phyloP scores from a whole-genome alignment of 2,329 filamentous ascomycete species.

The Colletotrichum higginsianum region DNA sequence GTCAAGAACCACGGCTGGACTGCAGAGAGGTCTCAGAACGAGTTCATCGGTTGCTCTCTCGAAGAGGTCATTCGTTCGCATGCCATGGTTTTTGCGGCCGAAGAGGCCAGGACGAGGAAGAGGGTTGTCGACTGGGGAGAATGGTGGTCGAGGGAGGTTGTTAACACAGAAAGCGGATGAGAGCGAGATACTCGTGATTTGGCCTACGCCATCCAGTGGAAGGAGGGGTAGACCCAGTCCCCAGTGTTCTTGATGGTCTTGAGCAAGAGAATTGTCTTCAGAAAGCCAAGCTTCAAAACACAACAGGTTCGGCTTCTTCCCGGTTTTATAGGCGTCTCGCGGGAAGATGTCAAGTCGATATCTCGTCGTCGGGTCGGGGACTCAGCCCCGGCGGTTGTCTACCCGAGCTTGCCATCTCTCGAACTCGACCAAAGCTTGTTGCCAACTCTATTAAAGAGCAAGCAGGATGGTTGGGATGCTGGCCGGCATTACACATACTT shows the following conservation, averaged over 20 bases:
- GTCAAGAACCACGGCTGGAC: slow-evolving; percentile 80
- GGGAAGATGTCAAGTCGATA: neutral
- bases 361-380: slow-evolving; percentile 7
- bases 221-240: too few species aligned
- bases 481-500: neutral
- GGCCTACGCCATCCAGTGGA: neutral
- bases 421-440: neutral
- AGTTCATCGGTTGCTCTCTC: slow-evolving; percentile 84
- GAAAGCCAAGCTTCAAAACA: neutral
- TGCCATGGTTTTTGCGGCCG: slow-evolving; percentile 93
- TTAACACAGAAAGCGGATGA: slow-evolving; percentile 30
- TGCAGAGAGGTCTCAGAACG: slow-evolving; percentile 79
- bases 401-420: slow-evolving; percentile 7
- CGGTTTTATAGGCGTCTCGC: neutral
- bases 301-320: neutral
- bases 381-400: slow-evolving; percentile 10
- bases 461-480: neutral
- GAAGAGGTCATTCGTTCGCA: slow-evolving; percentile 93
- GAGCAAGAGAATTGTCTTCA: neutral
- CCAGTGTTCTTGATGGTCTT: neutral
- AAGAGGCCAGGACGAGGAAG: slow-evolving; percentile 81
- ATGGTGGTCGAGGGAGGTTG: slow-evolving; percentile 76
- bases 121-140: slow-evolving; percentile 81
- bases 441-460: neutral
- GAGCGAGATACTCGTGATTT: neutral